Evolutionary conservation across 306 rosid genomes (phyloP).

Genomic region (Dalbergia oliveri): DNA sequence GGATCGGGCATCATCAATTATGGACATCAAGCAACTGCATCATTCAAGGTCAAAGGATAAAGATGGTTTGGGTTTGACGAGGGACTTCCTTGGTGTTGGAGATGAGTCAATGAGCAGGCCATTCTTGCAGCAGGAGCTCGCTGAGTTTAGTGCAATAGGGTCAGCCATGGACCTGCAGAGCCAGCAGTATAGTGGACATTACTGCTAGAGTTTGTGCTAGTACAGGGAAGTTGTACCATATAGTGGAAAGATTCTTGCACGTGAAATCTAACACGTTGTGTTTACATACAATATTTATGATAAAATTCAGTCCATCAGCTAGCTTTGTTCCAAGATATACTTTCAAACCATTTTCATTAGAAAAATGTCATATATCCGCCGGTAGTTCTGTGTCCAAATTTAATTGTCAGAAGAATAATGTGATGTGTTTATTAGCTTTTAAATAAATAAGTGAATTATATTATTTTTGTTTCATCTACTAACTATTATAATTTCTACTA

Average conservation of each 20-base stretch:
- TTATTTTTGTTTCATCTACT: no score
- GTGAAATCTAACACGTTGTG: constrained; percentile 12
- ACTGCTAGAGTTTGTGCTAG: constrained; percentile 32
- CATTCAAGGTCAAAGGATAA: constrained; percentile 33
- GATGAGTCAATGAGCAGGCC: constrained; percentile 50
- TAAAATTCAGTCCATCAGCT: constrained; percentile 40
- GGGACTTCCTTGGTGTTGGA: constrained; percentile 92
- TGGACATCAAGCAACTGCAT: constrained; percentile 19
- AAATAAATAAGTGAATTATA: no score
- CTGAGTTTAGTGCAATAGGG: constrained; percentile 63
- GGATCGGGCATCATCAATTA: constrained; percentile 5
- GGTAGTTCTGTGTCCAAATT: no score
- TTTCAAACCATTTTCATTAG: no score
- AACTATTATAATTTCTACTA: no score
- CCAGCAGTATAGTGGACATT: constrained; percentile 52
- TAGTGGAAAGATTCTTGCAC: constrained; percentile 21
- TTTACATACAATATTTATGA: not conserved
- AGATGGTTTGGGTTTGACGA: constrained; percentile 62
- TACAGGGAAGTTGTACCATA: constrained; percentile 36
- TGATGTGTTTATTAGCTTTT: no score
- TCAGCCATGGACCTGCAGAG: constrained; percentile 56
- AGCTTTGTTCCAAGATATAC: not conserved
- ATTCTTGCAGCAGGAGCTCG: constrained; percentile 66
- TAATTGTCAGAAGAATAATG: no score
- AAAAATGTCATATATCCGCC: no score